Base-by-base conservation (phyloP, 768 basidiomycete species). In the Pisolithus orientalis region DNA sequence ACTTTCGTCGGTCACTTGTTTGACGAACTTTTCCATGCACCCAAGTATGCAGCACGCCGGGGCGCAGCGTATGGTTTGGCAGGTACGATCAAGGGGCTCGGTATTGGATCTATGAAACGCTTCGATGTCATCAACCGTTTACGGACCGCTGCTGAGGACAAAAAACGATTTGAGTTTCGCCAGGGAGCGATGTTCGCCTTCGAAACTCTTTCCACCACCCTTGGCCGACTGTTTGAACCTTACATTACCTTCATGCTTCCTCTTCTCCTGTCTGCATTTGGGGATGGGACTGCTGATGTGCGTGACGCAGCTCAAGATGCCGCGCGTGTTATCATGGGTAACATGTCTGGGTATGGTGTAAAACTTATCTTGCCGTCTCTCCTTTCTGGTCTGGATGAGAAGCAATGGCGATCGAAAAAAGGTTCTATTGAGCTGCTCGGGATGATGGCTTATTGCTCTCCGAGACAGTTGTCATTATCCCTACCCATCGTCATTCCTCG, bases 371-470 rank as follows among this genome's bases (percentile, higher is more conserved):
- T 98, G 14, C 95, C 96, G 0, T 86, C 88, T 2, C 68, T 99
- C 21, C 76, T 99, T 9, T 85, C 85, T 38, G 94, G 94, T 24
- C 72, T 98, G 48, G 94, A 98, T 59, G 96, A 98, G 67, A 97
- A 95, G 65, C 95, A 98, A 63, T 98, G 96, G 96, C 79, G 96
- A 13, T 91, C 93, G 1, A 98, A 98, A 74, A 90, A 90, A 67
- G 96, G 95, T 2, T 94, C 94, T 6, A 97, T 98, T 55, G 96
- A 99, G 65, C 72, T 98, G 6, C 73, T 99, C 53, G 96, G 96
- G 24, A 90, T 94, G 79, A 98, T 98, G 94, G 96, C 96, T 1
- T 98, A 95, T 69, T 95, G 94, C 65, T 93, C 96, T 8, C 96
- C 95, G 1, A 82, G 84, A 38, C 96, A 99, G 68, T 80, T 98